Evolutionary conservation across 257 asterid species (phyloP), one percentile per base, ranked within the genome.

Genomic region (Scutellaria baicalensis): DNA sequence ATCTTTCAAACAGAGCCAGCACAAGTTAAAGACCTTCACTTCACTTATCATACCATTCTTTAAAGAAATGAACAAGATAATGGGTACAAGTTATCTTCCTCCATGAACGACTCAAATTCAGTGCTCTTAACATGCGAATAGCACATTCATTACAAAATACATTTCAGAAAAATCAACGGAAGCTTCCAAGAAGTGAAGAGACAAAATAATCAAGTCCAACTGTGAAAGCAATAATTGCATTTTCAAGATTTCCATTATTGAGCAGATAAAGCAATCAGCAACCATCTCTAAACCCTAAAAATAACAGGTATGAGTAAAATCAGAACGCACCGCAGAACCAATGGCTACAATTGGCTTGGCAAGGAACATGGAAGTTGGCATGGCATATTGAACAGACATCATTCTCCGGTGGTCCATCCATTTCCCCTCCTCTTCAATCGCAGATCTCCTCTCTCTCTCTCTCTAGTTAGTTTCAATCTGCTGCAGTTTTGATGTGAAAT

Each of bases 341-440:
- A 71, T 93, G 99, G 66, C 91, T 82, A 74, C 97, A 93, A 80
- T 93, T 93, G 57, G 96, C 96, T 76, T 93, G 96, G 79, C 95
- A 90, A 55, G 98, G 96, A 55, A 83, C 61, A 31, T 75, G 82
- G 62, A 90, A 93, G 77, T 56, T 77, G 69, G 83, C 84, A 59
- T 82, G 97, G 78, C 99, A 93, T 44, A 93, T 79, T 17, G 96
- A 91, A 70, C 97, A 93, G 21, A 84, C 77, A 68, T 93, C 99
- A 75, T 86, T 85, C 61, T 58, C 87, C 79, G 96, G 95, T 6
- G 99, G 97, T 54, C 80, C 82, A 49, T 84, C 97, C 99, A 93
- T 91, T 76, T 9, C 54, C 65, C 48, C 57, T 78, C 73, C 4
- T 48, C 72, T 59, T 21, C 65, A 12, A 69, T 58, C 58, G 59